Conservation (phyloP, 441 rosid species). For the Pelargonium myrrhifolium region DNA sequence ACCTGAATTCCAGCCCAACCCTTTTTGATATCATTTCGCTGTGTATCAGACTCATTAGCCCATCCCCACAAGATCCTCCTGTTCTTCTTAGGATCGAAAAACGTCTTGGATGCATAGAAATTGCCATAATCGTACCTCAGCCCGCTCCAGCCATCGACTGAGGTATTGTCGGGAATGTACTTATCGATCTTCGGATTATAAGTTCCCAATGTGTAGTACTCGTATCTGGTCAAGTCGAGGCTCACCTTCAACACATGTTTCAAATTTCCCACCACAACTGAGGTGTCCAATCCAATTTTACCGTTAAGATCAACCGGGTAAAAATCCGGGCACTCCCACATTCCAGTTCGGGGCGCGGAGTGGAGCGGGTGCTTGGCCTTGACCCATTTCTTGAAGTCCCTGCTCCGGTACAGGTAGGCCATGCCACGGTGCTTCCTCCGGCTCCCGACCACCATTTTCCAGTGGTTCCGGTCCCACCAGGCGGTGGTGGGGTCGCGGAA, state of each 20-base stretch:
- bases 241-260: constrained; percentile 68
- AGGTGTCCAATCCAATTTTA: constrained; percentile 42
- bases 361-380: constrained; percentile 64
- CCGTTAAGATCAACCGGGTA: constrained; percentile 44
- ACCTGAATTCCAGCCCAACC: constrained; percentile 94
- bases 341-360: constrained; percentile 37
- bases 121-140: constrained; percentile 77
- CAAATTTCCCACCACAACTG: constrained; percentile 24
- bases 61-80: constrained; percentile 82
- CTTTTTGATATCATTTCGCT: constrained; percentile 28
- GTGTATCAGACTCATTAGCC: constrained; percentile 73
- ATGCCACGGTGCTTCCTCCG: constrained; percentile 44
- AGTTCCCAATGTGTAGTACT: constrained; percentile 64
- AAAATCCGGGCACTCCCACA: constrained; percentile 89
- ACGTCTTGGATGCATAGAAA: constrained; percentile 77
- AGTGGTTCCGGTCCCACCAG: constrained; percentile 45
- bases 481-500: constrained; percentile 94
- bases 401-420: constrained; percentile 51
- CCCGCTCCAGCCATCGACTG: constrained; percentile 68
- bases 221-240: constrained; percentile 60
- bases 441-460: constrained; percentile 59
- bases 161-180: constrained; percentile 43
- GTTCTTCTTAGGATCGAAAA: constrained; percentile 49
- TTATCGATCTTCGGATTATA: constrained; percentile 35
- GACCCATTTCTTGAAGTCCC: constrained; percentile 56